Evolutionary conservation across 192 early-diverging fungal genomes (phyloP).

Genomic region (Endogone sp.): DNA sequence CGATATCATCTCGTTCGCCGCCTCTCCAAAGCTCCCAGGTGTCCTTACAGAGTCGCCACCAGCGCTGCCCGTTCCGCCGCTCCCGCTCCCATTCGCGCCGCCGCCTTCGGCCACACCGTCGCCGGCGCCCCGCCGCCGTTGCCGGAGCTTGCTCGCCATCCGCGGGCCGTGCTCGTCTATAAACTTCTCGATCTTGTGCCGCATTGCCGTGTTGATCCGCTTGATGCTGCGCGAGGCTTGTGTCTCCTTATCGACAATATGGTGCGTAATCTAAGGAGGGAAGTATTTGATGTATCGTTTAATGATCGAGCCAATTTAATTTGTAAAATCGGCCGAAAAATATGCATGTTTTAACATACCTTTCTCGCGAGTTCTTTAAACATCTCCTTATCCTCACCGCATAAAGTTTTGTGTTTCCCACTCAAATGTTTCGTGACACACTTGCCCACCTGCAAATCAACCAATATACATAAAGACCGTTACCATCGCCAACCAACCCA

Average conservation of each 20-base stretch:
- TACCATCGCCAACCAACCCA: too few species aligned
- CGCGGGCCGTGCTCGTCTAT: conserved; percentile 34
- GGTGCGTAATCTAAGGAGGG: conserved; percentile 44
- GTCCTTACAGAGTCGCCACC: too few species aligned
- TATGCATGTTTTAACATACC: too few species aligned
- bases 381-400: conserved; percentile 39
- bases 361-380: conserved; percentile 53
- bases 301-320: neutral
- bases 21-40: too few species aligned
- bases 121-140: too few species aligned
- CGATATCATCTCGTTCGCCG: too few species aligned
- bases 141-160: conserved; percentile 17
- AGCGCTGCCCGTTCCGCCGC: too few species aligned
- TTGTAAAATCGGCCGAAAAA: neutral
- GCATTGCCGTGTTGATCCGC: conserved; percentile 28
- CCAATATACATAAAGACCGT: too few species aligned
- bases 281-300: neutral
- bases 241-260: conserved; percentile 47
- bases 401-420: conserved; percentile 39
- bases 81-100: neutral
- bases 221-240: conserved; percentile 37
- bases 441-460: conserved; percentile 14
- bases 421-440: conserved; percentile 31
- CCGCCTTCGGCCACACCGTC: neutral
- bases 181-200: conserved; percentile 46